A percentile compares a stretch with the other conserved stretches of the same genome.
These are phyloP conservation scores for Nakazawaea siamensis DNA, from an alignment of 805 yeast genomes.

Conservation along the genomic window DNA sequence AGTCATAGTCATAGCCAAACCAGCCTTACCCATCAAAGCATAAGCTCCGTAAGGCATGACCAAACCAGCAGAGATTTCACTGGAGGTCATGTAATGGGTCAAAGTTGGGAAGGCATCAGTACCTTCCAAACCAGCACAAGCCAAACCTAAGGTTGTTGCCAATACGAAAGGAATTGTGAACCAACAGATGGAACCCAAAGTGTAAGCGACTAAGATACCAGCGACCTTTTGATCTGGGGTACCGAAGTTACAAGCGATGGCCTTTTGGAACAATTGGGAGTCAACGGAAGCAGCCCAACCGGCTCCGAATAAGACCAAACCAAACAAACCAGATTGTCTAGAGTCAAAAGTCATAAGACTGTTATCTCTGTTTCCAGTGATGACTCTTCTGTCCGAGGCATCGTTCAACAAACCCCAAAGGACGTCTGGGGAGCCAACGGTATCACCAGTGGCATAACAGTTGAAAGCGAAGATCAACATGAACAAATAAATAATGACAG, in stretches of 20 bases:
- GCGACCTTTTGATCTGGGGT: constrained; percentile 12
- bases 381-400: constrained; percentile 15
- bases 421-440: constrained; percentile 26
- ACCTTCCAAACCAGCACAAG: constrained; percentile 26
- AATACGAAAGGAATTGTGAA: constrained; percentile 31
- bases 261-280: constrained; percentile 26
- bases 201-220: constrained; percentile 31
- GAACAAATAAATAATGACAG: constrained; percentile 25
- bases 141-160: constrained; percentile 28
- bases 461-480: constrained; percentile 21
- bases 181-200: constrained; percentile 40
- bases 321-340: constrained; percentile 20
- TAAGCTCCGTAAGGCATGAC: constrained; percentile 44
- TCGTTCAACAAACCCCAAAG: constrained; percentile 24
- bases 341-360: constrained; percentile 20
- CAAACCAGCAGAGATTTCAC: constrained; percentile 38
- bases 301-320: constrained; percentile 24
- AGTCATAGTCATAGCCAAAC: constrained; percentile 37
- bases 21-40: constrained; percentile 42
- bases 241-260: constrained; percentile 34
- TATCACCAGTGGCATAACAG: constrained; percentile 21
- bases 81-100: constrained; percentile 24
- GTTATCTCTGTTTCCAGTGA: constrained; percentile 12
- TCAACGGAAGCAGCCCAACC: constrained; percentile 28
- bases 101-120: constrained; percentile 17